Base-by-base conservation (phyloP, 2,329 filamentous ascomycete genomes). In the Aspergillus jensenii region DNA sequence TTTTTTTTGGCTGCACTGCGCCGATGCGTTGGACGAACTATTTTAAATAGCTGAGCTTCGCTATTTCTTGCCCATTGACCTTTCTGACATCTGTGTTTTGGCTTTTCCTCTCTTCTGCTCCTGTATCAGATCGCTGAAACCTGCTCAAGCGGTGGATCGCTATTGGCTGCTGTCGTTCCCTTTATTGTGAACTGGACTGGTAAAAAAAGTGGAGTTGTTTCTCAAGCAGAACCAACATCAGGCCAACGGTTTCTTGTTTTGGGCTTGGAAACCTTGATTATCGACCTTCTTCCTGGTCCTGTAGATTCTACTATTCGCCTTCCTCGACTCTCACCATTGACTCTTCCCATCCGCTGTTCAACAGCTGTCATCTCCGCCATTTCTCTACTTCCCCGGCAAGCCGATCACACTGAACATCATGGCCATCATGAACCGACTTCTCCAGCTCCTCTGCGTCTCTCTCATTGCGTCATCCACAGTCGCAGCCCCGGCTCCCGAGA, bases 391-490 rank as follows among this genome's bases (percentile, higher is more conserved):
- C 12, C 1, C 27, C 45, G 27, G 17, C 17, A 35, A n/a, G 14
- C 40, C 41, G 8, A 55, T 31, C 49, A 3, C 17, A n/a, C 2
- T 7, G 19, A 48, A 9, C 52, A 58, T 14, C 45, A 63, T 61
- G 57, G 57, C 57, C 23, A 52, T 50, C 45, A 60, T 61, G 57
- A 64, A 53, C 52, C 58, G 57, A 45, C 48, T 70, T 31, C 40
- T 68, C 43, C 67, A 68, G 43, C 27, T 69, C 9, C 60, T 71
- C 15, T 58, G 69, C 25, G 41, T 71, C 40, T 66, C 65, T 27
- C 47, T 71, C 52, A 54, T 68, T 58, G 63, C 68, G n/a, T 60
- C 68, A 7, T 67, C 66, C 33, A 60, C 65, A 2, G 59, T 68
- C 25, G 66, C 68, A 6, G 68, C 67, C 25, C 58, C 63, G 21